These are phyloP conservation scores for Pichia ethanolica DNA, from an alignment of 805 yeast genomes.

Conservation along the genomic window DNA sequence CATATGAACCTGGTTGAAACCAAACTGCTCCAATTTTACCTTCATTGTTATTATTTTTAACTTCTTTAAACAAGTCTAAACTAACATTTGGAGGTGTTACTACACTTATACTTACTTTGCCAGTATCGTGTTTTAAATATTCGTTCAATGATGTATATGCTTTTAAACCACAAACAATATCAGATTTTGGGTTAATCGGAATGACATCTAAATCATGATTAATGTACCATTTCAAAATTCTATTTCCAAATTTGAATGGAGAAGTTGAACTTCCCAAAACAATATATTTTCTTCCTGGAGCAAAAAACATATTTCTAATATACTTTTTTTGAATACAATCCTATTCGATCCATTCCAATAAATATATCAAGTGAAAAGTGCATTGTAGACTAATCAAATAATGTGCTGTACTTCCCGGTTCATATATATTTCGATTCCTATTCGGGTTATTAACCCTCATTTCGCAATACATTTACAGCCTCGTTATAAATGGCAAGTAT, in stretches of 20 bases:
- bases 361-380: too few species aligned
- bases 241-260: constrained; percentile 60
- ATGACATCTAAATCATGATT: constrained; percentile 47
- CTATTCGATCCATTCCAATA: too few species aligned
- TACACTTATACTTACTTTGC: constrained; percentile 43
- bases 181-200: constrained; percentile 57
- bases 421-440: too few species aligned
- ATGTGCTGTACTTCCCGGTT: too few species aligned
- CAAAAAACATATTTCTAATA: constrained; percentile 4
- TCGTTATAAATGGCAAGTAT: too few species aligned
- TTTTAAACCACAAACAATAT: constrained; percentile 29
- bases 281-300: constrained; percentile 7
- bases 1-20: constrained; percentile 82
- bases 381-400: too few species aligned
- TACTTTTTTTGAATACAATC: too few species aligned
- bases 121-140: constrained; percentile 5
- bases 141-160: constrained; percentile 10
- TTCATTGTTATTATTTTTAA: constrained; percentile 23
- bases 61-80: constrained; percentile 33
- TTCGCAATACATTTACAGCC: too few species aligned
- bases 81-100: constrained; percentile 71
- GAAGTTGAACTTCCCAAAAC: constrained; percentile 70
- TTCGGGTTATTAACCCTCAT: too few species aligned
- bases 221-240: constrained; percentile 62
- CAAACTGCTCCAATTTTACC: constrained; percentile 49